Conservation (phyloP, 768 basidiomycete species). For the Imleria badia region DNA sequence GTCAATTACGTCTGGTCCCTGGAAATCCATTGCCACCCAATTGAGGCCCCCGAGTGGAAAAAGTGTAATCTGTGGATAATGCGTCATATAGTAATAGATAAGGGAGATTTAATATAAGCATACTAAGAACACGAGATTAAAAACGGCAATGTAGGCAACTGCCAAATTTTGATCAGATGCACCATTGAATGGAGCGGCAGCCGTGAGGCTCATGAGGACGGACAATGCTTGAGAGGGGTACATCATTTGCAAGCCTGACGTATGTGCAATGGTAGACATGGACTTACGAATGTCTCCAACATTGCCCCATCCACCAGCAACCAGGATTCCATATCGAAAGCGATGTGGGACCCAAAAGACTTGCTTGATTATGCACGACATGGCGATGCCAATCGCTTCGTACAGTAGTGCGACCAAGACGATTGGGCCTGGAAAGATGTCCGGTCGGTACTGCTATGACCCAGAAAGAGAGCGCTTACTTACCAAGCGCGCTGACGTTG, state of each 20-base stretch:
- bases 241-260: background rate
- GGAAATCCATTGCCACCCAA: constrained; percentile 60
- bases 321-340: constrained; percentile 68
- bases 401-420: constrained; percentile 62
- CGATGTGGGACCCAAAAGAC: constrained; percentile 78
- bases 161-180: constrained; percentile 56
- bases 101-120: constrained; percentile 10
- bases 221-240: constrained; percentile 50
- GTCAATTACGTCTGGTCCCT: constrained; percentile 59
- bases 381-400: constrained; percentile 49
- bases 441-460: background rate
- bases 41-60: constrained; percentile 62
- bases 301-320: constrained; percentile 70
- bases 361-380: constrained; percentile 56
- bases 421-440: constrained; percentile 50
- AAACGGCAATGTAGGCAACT: constrained; percentile 64
- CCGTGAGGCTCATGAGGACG: constrained; percentile 62
- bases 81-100: background rate
- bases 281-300: constrained; percentile 67
- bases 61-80: constrained; percentile 48
- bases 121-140: constrained; percentile 61
- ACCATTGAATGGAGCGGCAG: constrained; percentile 60
- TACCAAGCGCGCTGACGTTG: constrained; percentile 57
- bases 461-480: constrained; percentile 5
- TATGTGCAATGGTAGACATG: background rate